Evolutionary conservation across 306 rosid genomes (phyloP), one percentile per base, ranked within the genome.

Genomic region (Quercus aquifolioides): DNA sequence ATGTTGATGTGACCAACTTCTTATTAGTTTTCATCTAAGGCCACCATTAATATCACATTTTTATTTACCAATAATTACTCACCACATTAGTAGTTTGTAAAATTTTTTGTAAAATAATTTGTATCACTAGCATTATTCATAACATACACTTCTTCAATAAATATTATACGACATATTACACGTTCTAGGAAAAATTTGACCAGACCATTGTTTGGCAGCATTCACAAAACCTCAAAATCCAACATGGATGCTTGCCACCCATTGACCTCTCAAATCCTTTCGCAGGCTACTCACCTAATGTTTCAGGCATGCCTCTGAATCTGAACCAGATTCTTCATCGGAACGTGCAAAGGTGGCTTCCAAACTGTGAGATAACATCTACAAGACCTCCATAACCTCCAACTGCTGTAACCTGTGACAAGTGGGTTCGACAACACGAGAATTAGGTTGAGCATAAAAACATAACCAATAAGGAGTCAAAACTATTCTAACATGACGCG

Each of bases 261-360:
- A 38, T 43, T 25, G 58, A 51, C 30, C 31, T 41, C 76, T 60
- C 31, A 31, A 55, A 18, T 21, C 15, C 64, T 59, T 67, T 25
- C 54, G 56, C 46, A 68, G 73, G 26, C 69, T 17, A n/a, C 52
- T 68, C 12, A 35, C 82, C 58, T 56, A 13, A 60, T 38, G 52
- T 54, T 63, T 51, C 62, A 25, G 59, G 26, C 65, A 60, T 15
- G 52, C 57, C 19, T 51, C 46, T 52, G 41, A 26, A 73, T 73
- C 65, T 18, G 83, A 26, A 56, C 19, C 21, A 59, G 73, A 38
- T n/a, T 46, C 73, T 79, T 89, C 94, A 87, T 68, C 79, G 85
- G 68, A 94, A 94, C 23, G 95, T 92, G 84, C 97, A 91, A 78
- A 92, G 86, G 90, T 94, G 98, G 81, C 98, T 94, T 80, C 98